Evolutionary conservation across 1,284 basidiomycete genomes (phyloP).

Genomic region (Ganoderma resinaceum): DNA sequence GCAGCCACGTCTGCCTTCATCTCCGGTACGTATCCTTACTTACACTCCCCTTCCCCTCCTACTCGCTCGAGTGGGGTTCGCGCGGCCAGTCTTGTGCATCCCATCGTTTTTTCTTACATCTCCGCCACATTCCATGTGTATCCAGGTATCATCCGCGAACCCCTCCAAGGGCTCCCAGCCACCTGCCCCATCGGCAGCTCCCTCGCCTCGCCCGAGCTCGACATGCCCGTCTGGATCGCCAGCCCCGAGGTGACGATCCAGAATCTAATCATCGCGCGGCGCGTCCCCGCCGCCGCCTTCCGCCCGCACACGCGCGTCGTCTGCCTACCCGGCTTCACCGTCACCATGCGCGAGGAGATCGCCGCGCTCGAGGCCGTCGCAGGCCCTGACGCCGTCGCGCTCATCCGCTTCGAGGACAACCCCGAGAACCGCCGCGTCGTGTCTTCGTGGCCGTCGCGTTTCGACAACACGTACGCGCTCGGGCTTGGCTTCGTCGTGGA

Average conservation of each 20-base stretch:
- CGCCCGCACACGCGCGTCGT: conserved; percentile 58
- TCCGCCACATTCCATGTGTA: too few relatives aligned
- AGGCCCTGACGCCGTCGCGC: conserved; percentile 46
- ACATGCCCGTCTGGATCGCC: conserved; percentile 61
- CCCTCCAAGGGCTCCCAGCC: conserved; percentile 57
- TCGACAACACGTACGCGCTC: conserved; percentile 53
- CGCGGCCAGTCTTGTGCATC: too few relatives aligned
- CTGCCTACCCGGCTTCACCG: conserved; percentile 57
- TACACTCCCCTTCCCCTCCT: conserved; percentile 4
- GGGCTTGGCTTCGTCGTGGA: conserved; percentile 53
- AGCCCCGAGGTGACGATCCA: conserved; percentile 58
- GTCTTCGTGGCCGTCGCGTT: conserved; percentile 54
- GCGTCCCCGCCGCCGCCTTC: conserved; percentile 55
- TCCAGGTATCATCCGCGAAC: conserved; percentile 66
- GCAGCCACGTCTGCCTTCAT: conserved; percentile 68
- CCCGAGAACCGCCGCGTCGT: conserved; percentile 50
- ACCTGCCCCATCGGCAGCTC: conserved; percentile 62
- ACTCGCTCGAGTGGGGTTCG: background rate
- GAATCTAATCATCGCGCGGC: conserved; percentile 62
- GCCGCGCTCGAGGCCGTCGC: conserved; percentile 50
- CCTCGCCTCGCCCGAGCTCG: conserved; percentile 49
- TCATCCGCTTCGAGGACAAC: conserved; percentile 53
- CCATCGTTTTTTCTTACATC: too few relatives aligned
- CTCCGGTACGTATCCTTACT: conserved; percentile 44
- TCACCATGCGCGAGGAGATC: conserved; percentile 54